A percentile compares a stretch with the other conserved stretches of the same genome.
phyloP scores from a whole-genome alignment of 768 basidiomycete species.

The Hypholoma fasciculare region DNA sequence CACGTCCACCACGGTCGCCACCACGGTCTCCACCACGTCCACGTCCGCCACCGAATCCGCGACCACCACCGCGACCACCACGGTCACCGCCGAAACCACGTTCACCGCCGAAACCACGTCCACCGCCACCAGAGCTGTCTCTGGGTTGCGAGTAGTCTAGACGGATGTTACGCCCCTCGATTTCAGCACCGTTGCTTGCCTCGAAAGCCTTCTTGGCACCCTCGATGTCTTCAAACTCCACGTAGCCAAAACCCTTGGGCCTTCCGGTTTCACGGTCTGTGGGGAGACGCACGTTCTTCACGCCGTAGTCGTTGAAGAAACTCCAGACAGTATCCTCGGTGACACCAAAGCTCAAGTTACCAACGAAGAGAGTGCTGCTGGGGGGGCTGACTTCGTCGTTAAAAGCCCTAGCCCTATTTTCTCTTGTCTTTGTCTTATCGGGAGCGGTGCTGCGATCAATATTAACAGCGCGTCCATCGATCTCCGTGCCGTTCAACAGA shows the following conservation, averaged over 20 bases:
- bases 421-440: constrained; percentile 53
- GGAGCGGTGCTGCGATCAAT: constrained; percentile 76
- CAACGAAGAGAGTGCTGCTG: constrained; percentile 82
- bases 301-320: constrained; percentile 85
- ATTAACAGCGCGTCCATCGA: constrained; percentile 88
- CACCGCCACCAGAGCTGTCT: constrained; percentile 56
- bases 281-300: constrained; percentile 86
- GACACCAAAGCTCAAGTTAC: constrained; percentile 81
- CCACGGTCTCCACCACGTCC: constrained; percentile 32
- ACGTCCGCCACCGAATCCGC: constrained; percentile 32
- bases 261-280: constrained; percentile 90
- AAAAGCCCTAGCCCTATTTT: constrained; percentile 76
- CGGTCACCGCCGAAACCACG: constrained; percentile 22
- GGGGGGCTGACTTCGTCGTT: constrained; percentile 69
- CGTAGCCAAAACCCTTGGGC: constrained; percentile 96
- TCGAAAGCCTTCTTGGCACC: constrained; percentile 80
- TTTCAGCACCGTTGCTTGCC: constrained; percentile 65
- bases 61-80: constrained; percentile 31
- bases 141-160: constrained; percentile 88
- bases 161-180: constrained; percentile 80
- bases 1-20: constrained; percentile 33
- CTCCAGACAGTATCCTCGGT: constrained; percentile 88
- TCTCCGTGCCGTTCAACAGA: constrained; percentile 78
- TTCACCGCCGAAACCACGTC: constrained; percentile 31
- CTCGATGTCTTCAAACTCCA: constrained; percentile 86